Conservation (phyloP, 2,329 filamentous ascomycete species). For the Fusarium beomiforme region DNA sequence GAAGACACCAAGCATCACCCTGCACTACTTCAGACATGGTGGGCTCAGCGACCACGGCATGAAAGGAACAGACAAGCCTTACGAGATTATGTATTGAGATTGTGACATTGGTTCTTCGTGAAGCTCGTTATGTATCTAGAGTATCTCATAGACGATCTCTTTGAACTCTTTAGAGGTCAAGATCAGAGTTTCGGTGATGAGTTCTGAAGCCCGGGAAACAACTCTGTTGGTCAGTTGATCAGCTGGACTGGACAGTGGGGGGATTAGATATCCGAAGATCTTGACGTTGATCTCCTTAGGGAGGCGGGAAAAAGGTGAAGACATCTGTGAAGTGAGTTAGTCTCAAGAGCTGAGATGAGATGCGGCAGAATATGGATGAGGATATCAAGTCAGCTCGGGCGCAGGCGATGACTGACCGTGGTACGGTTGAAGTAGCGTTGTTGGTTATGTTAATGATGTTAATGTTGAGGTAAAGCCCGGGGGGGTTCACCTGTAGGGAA, state of each 20-base stretch:
- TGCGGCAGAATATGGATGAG: not conserved
- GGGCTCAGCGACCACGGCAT: too few species aligned
- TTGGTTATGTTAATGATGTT: rapidly evolving
- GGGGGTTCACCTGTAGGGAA: too few species aligned
- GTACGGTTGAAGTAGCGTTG: rapidly evolving
- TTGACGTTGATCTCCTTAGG: not conserved
- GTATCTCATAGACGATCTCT: not conserved
- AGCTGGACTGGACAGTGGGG: not conserved
- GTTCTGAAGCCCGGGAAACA: rapidly evolving
- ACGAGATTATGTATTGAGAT: rapidly evolving
- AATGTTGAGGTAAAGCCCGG: not conserved
- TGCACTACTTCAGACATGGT: too few species aligned
- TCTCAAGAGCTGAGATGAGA: not conserved
- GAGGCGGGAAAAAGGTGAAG: not conserved
- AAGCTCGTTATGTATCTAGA: not conserved
- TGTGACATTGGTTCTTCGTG: not conserved
- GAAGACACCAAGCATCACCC: too few species aligned
- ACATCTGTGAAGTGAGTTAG: not conserved
- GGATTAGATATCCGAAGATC: not conserved
- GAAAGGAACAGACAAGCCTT: rapidly evolving
- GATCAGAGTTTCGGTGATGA: not conserved
- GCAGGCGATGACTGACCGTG: not conserved
- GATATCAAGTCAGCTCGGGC: not conserved
- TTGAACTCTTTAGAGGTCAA: not conserved
- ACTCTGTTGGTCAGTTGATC: too few species aligned